Conservation (phyloP, 495 filamentous ascomycete genomes). For the Bacidia gigantensis region DNA sequence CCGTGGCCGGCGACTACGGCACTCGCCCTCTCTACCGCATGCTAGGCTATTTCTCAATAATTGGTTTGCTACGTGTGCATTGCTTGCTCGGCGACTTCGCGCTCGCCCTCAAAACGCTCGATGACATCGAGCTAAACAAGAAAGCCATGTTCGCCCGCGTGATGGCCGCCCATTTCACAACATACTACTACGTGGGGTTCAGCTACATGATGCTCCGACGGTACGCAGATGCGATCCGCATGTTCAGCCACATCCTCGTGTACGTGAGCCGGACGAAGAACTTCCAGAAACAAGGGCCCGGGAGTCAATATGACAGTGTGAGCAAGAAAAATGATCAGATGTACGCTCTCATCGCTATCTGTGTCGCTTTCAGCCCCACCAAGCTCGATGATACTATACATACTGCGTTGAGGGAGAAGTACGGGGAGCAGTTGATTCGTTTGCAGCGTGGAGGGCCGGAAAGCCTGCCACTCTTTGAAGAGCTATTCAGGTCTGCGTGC, state of each 20-base stretch:
- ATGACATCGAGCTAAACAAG: slow-evolving; percentile 99
- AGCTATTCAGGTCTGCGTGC: slow-evolving; percentile 88
- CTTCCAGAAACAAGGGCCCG: slow-evolving; percentile 74
- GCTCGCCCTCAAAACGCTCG: slow-evolving; percentile 92
- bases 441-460: slow-evolving; percentile 93
- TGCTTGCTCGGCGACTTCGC: slow-evolving; percentile 95
- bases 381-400: slow-evolving; percentile 98
- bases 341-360: slow-evolving; percentile 97
- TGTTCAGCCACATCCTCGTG: slow-evolving; percentile 98
- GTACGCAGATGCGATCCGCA: slow-evolving; percentile 96
- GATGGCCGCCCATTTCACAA: slow-evolving; percentile 99
- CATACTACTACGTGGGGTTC: slow-evolving; percentile 99
- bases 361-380: slow-evolving; percentile 91
- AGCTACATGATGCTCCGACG: slow-evolving; percentile 99
- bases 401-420: slow-evolving; percentile 94
- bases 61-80: slow-evolving; percentile 91
- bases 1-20: slow-evolving; percentile 88
- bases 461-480: slow-evolving; percentile 87
- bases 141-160: slow-evolving; percentile 99
- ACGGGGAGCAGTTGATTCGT: slow-evolving; percentile 88
- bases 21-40: slow-evolving; percentile 87
- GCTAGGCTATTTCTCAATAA: slow-evolving; percentile 98
- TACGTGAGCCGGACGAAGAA: slow-evolving; percentile 99
- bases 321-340: slow-evolving; percentile 99
- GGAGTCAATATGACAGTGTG: slow-evolving; percentile 77